Evolutionary conservation across 1,139 yeast genomes (phyloP), one percentile per base, ranked within the genome.

Genomic region (Arxiozyma bovina): DNA sequence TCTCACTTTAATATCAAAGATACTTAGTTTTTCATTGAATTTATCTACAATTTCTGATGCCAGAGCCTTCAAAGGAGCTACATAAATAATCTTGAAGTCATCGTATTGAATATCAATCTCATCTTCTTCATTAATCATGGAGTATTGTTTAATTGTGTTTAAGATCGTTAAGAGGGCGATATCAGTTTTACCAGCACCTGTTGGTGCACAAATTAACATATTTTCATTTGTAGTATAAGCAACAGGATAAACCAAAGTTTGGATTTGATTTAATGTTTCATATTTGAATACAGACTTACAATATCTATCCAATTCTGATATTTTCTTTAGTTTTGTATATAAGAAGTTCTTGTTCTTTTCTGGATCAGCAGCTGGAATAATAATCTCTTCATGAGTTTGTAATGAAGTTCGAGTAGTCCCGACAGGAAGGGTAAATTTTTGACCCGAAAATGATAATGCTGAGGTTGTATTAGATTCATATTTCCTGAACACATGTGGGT

Each of bases 171-270:
- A 73, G 63, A 94, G 73, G 0, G 99, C 99, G 45, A 94, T 96
- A 69, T 94, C 98, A 0, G 99, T 94, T 67, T 93, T 93, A 78
- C 99, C 99, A 8, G 99, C 98, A 77, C 99, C 99, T 0, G 99
- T 93, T 2, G 99, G 99, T 0, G 99, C 99, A 80, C 99, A 93
- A 1, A 93, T 91, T 52, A 93, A 76, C 96, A 94, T 87, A 65
- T 94, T 93, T 63, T 91, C 97, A 69, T 89, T 91, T 7, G 98
- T 86, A 54, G 85, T 82, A 67, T 93, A 94, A 0, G 96, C 99
- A 20, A 90, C 87, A 0, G 96, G 96, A 61, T 78, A 94, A 1
- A 94, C 96, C 58, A 94, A 76, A 30, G 96, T 85, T 69, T 94
- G 99, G 80, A 94, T 86, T 60, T 88, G 81, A 70, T 94, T 94